A percentile compares a stretch with the other conserved stretches of the same genome.
These are phyloP conservation scores for Effrenium voratum DNA, from an alignment of 73 alveolate species.

Conservation along the genomic window DNA sequence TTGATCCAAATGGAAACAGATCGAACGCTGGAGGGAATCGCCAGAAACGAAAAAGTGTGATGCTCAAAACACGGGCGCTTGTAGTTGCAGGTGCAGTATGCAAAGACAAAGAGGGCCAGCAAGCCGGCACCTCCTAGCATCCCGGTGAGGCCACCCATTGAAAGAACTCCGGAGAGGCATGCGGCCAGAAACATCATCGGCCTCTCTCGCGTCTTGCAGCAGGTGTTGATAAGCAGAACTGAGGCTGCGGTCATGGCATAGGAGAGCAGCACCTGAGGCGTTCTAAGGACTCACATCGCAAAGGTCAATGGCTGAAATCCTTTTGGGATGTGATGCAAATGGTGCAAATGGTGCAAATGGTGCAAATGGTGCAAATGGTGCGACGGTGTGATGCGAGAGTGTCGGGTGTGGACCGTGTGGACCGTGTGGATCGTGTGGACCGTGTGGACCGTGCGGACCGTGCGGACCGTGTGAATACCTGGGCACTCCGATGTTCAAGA, in stretches of 20 bases:
- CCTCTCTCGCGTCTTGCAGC: constrained; percentile 27
- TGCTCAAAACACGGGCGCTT: no score
- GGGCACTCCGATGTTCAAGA: constrained; percentile 53
- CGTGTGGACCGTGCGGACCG: no score
- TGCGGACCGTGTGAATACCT: no score
- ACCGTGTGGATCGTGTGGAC: no score
- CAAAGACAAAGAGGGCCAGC: background rate
- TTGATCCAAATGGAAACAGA: no score
- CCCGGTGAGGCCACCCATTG: constrained; percentile 31
- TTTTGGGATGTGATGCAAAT: background rate
- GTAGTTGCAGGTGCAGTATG: constrained; percentile 16
- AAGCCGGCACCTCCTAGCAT: constrained; percentile 4
- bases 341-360: no score
- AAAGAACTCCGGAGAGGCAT: background rate
- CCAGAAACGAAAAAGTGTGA: no score
- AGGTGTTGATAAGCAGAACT: constrained; percentile 39
- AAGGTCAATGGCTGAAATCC: background rate
- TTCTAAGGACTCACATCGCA: background rate
- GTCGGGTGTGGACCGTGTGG: no score
- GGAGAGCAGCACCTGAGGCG: background rate
- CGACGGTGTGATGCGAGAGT: no score
- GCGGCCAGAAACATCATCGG: constrained; percentile 26
- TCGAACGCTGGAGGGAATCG: background rate
- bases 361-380: no score
- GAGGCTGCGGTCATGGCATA: constrained; percentile 70